A percentile compares a stretch with the other conserved stretches of the same genome.
phyloP scores from a whole-genome alignment of 1,284 basidiomycete genomes.

The Leccinum pachyderme region DNA sequence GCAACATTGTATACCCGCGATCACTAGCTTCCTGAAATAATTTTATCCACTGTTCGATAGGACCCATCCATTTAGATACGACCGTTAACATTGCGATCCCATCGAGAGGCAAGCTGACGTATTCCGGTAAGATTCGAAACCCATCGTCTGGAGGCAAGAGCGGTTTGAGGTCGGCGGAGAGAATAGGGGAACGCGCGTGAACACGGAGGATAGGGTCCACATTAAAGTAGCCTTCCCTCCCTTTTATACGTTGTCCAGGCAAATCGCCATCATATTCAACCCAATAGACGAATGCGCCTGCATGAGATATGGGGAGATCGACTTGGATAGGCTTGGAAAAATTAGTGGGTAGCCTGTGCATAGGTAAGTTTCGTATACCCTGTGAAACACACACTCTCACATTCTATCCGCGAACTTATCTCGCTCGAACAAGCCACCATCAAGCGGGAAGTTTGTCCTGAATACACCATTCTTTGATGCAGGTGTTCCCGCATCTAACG shows the following conservation, averaged over 20 bases:
- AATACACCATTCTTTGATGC: constrained; percentile 87
- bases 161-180: constrained; percentile 54
- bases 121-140: constrained; percentile 46
- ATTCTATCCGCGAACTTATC: constrained; percentile 73
- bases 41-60: constrained; percentile 69
- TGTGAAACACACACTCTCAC: constrained; percentile 40
- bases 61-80: constrained; percentile 97
- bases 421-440: constrained; percentile 83
- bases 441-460: constrained; percentile 92
- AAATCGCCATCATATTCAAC: constrained; percentile 79
- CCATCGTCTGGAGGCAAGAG: constrained; percentile 50
- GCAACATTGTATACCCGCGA: constrained; percentile 94
- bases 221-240: constrained; percentile 91
- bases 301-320: constrained; percentile 91
- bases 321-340: constrained; percentile 88
- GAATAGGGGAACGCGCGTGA: constrained; percentile 70
- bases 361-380: constrained; percentile 10
- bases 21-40: constrained; percentile 81
- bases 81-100: constrained; percentile 84
- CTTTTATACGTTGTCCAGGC: constrained; percentile 61
- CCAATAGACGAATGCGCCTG: constrained; percentile 93
- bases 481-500: constrained; percentile 85
- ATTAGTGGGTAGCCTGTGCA: constrained; percentile 67
- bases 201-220: constrained; percentile 85
- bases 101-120: constrained; percentile 75